Percentiles rank a stretch among this genome's conserved stretches.
phyloP scores from a whole-genome alignment of 108 stramenopile species.

The Stephanodiscus triporus region DNA sequence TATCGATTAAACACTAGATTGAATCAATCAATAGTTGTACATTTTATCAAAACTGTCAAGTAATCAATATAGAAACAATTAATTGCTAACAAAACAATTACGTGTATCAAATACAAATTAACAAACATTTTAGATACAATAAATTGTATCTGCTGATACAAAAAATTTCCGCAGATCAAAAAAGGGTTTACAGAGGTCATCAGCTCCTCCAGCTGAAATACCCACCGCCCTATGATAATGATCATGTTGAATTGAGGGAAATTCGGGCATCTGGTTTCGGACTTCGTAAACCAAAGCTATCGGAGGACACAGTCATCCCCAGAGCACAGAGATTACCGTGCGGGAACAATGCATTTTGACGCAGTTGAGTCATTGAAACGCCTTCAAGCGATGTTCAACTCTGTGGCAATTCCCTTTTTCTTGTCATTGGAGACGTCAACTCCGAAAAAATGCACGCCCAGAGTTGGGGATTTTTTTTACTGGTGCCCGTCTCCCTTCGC shows the following conservation, averaged over 20 bases:
- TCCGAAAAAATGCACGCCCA: slow-evolving; percentile 47
- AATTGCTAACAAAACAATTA: too few species aligned
- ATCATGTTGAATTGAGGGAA: slow-evolving; percentile 18
- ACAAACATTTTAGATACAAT: too few species aligned
- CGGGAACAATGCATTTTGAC: slow-evolving; percentile 5
- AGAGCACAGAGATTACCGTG: background rate
- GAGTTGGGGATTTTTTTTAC: too few species aligned
- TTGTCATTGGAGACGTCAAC: slow-evolving; percentile 25
- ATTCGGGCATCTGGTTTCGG: slow-evolving; percentile 49
- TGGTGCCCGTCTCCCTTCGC: too few species aligned
- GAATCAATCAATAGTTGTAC: too few species aligned
- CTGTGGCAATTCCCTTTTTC: slow-evolving; percentile 42
- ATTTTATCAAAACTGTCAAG: too few species aligned
- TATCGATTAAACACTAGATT: too few species aligned
- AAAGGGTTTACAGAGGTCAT: too few species aligned
- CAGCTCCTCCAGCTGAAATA: slow-evolving; percentile 34
- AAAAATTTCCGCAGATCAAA: too few species aligned
- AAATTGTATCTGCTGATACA: too few species aligned
- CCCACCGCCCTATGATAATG: slow-evolving; percentile 44
- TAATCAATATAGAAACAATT: too few species aligned
- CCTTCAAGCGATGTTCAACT: slow-evolving; percentile 41
- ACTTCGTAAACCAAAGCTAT: slow-evolving; percentile 38
- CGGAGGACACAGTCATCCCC: background rate
- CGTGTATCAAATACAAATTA: too few species aligned
- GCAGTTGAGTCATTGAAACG: background rate